Percentiles rank a stretch among this genome's conserved stretches.
Evolutionary conservation across 1,284 basidiomycete genomes (phyloP).

Genomic region (Moesziomyces parantarcticus): DNA sequence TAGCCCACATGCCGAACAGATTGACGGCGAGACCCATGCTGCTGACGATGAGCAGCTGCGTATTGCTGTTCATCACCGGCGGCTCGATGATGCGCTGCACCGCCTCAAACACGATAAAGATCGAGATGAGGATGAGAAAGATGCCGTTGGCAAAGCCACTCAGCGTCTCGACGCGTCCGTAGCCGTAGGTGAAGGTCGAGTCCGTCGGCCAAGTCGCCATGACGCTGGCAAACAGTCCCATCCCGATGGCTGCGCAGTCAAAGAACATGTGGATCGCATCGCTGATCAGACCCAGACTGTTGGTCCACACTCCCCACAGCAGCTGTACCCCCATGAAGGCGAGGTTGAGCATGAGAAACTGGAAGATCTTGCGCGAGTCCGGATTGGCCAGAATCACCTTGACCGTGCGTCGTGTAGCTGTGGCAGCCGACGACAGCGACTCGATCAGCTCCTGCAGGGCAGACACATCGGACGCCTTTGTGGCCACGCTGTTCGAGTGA

Average conservation of each 20-base stretch:
- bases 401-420: constrained; percentile 69
- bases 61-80: constrained; percentile 93
- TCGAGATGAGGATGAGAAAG: constrained; percentile 93
- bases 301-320: constrained; percentile 87
- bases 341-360: constrained; percentile 93
- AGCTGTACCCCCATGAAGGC: constrained; percentile 84
- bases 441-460: constrained; percentile 41
- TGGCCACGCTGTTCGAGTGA: not conserved
- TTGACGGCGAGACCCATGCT: constrained; percentile 90
- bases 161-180: constrained; percentile 96
- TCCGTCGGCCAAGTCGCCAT: constrained; percentile 98
- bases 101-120: constrained; percentile 98
- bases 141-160: constrained; percentile 98
- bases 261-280: constrained; percentile 99
- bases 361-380: constrained; percentile 94
- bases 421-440: constrained; percentile 20
- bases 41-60: constrained; percentile 89
- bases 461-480: constrained; percentile 35
- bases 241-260: constrained; percentile 95
- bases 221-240: constrained; percentile 94
- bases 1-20: constrained; percentile 98
- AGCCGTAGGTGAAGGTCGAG: constrained; percentile 93
- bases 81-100: constrained; percentile 94
- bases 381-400: constrained; percentile 88
- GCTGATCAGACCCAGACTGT: constrained; percentile 93